Evolutionary conservation across 805 yeast species (phyloP), one percentile per base, ranked within the genome.

Genomic region (Wickerhamiella occidentalis): DNA sequence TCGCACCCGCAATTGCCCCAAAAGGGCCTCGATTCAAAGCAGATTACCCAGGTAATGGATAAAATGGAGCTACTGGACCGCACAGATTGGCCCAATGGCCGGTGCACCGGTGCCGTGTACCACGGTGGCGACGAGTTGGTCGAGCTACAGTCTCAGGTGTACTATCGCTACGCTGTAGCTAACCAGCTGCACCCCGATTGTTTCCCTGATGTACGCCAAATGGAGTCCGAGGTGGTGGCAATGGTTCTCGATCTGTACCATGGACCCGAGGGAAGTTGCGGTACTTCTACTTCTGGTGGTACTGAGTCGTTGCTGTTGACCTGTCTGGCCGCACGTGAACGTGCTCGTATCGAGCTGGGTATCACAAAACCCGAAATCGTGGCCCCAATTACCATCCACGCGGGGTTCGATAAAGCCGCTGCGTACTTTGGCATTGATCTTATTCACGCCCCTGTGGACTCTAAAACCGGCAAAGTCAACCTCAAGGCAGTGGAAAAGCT

Each of bases 111-210:
- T 5, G 97, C 96, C 0, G 96, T 90, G 9, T 90, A 90, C 60
- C 97, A 92, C 59, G 96, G 97, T 26, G 96, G 96, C 12, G 69
- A 73, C n/a, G 85, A 83, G 28, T 66, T 90, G 48, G 71, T 83
- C 35, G 68, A 73, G 35, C 68, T 92, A 33, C 97, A 92, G 65
- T 68, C 92, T 7, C 65, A 74, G 49, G 92, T 95, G 0, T 88
- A 78, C 63, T 75, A 78, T 48, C 74, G 75, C 59, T 88, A 77
- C 64, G 77, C 92, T 5, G 87, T 88, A 21, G 86, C 96, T 1
- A 90, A 92, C 66, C 98, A 92, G 66, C 70, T 90, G 47, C 98
- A 90, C 63, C 98, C 98, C 0, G 97, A 90, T 65, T 92, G 87
- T 3, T 90, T 90, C 61, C 98, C 97, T 0, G 97, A 94, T 5